Conservation (phyloP, 805 yeast species). For the Lachancea meyersii region DNA sequence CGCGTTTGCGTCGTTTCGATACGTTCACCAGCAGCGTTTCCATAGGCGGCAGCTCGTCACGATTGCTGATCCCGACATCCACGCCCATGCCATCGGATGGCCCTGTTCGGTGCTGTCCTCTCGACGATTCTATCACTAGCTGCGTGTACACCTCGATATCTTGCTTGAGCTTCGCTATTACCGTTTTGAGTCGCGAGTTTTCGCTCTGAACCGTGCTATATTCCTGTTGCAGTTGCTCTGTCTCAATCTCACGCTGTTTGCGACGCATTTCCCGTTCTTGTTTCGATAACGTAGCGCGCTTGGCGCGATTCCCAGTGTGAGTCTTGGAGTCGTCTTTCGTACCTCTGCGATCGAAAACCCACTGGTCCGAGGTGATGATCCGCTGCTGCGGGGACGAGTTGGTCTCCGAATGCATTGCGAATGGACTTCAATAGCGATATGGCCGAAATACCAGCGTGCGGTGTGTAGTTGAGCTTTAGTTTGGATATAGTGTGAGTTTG, state of each 20-base stretch:
- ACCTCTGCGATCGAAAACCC: conserved; percentile 15
- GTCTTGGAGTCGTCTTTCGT: conserved; percentile 6
- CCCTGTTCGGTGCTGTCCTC: background rate
- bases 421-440: background rate
- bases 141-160: conserved; percentile 23
- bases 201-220: conserved; percentile 22
- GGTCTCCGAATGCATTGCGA: conserved; percentile 6
- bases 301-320: conserved; percentile 4
- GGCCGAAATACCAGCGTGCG: no score
- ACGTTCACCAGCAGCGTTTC: conserved; percentile 16
- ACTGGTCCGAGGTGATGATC: conserved; percentile 18
- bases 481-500: no score
- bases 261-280: conserved; percentile 9
- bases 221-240: conserved; percentile 20
- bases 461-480: background rate
- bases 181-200: conserved; percentile 23
- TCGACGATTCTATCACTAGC: conserved; percentile 7
- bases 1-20: conserved; percentile 17
- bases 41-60: conserved; percentile 13
- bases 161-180: conserved; percentile 20
- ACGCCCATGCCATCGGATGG: background rate
- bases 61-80: background rate
- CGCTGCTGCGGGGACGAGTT: conserved; percentile 17
- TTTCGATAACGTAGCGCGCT: conserved; percentile 7
- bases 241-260: conserved; percentile 15